phyloP scores from a whole-genome alignment of 306 rosid species.

The Cicer bijugum region DNA sequence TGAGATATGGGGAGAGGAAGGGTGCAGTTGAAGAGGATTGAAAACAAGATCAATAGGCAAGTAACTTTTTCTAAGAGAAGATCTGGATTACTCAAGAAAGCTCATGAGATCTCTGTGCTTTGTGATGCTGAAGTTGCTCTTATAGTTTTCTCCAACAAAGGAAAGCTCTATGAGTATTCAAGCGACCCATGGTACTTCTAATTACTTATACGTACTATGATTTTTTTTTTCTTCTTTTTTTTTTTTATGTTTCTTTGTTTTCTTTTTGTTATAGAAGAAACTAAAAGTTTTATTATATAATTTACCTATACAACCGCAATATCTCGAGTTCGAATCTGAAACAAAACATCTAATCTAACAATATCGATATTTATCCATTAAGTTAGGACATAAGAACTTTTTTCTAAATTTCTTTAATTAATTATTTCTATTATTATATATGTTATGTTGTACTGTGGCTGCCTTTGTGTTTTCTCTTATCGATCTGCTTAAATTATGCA shows the following conservation, averaged over 20 bases:
- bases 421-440: neutral
- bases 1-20: conserved; percentile 75
- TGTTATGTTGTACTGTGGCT: neutral
- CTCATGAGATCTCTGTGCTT: conserved; percentile 83
- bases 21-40: conserved; percentile 87
- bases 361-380: too few species aligned
- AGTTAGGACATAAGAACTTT: neutral
- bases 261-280: too few species aligned
- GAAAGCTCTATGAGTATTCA: conserved; percentile 74
- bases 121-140: conserved; percentile 92
- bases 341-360: too few species aligned
- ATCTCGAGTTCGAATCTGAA: too few species aligned
- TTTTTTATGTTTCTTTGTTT: too few species aligned
- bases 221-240: too few species aligned
- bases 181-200: conserved; percentile 66
- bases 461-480: neutral
- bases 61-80: conserved; percentile 89
- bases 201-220: neutral
- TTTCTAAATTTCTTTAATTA: neutral
- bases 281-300: too few species aligned
- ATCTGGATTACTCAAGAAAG: conserved; percentile 78
- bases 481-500: conserved; percentile 5
- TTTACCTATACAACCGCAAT: too few species aligned
- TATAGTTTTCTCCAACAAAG: conserved; percentile 81
- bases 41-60: conserved; percentile 86